A percentile compares a stretch with the other conserved stretches of the same genome.
Conservation (phyloP, 2,329 filamentous ascomycete species). For the Nothomitra cinnamomea region DNA sequence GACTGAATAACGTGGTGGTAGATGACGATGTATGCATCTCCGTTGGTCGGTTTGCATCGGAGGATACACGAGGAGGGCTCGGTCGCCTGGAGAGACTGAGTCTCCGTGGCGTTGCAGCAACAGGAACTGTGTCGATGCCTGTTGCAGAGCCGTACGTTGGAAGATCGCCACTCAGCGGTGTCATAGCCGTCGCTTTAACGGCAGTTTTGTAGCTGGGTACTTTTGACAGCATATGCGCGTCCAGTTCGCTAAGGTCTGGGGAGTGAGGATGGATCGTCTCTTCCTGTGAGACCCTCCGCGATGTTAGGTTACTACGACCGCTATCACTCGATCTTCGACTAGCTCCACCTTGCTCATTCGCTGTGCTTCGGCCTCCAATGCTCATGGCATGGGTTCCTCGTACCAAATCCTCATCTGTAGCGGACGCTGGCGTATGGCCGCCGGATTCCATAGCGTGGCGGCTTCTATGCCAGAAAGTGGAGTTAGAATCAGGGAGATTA, state of each 20-base stretch:
- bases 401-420: neutral
- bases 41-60: neutral
- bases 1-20: neutral
- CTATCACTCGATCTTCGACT: neutral
- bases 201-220: constrained; percentile 30
- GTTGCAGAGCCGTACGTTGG: constrained; percentile 9
- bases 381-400: neutral
- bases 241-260: constrained; percentile 19
- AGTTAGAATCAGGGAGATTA: constrained; percentile 29
- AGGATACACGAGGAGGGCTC: neutral
- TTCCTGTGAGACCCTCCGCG: constrained; percentile 17
- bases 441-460: neutral
- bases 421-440: neutral
- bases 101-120: too few species aligned
- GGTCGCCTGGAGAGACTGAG: neutral
- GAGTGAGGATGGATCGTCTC: constrained; percentile 12
- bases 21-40: neutral
- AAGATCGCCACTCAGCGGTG: constrained; percentile 9
- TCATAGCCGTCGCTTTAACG: constrained; percentile 8
- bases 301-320: constrained; percentile 13
- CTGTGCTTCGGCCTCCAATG: neutral
- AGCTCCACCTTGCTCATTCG: neutral
- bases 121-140: too few species aligned
- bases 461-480: constrained; percentile 14
- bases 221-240: constrained; percentile 29